These are phyloP conservation scores for Fusarium penzigii DNA, from an alignment of 2,329 filamentous ascomycete species.

Conservation along the genomic window DNA sequence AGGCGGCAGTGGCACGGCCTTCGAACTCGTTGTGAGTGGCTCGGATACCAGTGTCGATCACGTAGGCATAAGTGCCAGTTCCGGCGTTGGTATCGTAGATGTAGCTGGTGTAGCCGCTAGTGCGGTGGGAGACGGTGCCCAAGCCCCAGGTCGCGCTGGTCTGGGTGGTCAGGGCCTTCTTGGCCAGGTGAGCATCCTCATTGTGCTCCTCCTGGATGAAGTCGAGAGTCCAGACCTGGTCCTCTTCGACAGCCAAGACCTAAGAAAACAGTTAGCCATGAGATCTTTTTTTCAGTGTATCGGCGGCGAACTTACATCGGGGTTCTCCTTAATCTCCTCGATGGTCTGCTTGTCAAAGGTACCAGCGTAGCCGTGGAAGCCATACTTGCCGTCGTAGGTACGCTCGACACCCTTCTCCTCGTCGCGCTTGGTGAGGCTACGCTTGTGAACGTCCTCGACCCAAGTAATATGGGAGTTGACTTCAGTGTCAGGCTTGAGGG, in stretches of 20 bases:
- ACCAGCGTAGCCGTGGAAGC: slow-evolving; percentile 45
- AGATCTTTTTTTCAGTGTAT: not conserved
- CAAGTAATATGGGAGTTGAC: slow-evolving; percentile 50
- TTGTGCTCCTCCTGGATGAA: slow-evolving; percentile 21
- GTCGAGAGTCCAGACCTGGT: slow-evolving; percentile 31
- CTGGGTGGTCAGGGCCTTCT: slow-evolving; percentile 33
- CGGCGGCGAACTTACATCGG: slow-evolving; percentile 38
- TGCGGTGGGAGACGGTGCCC: slow-evolving; percentile 34
- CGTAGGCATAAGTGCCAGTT: slow-evolving; percentile 55
- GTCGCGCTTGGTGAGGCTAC: slow-evolving; percentile 51
- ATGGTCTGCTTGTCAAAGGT: slow-evolving; percentile 44
- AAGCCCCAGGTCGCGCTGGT: slow-evolving; percentile 34
- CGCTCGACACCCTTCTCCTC: slow-evolving; percentile 35
- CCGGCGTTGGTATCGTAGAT: slow-evolving; percentile 50
- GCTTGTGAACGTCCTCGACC: slow-evolving; percentile 54
- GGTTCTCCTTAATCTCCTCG: slow-evolving; percentile 41
- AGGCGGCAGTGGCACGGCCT: slow-evolving; percentile 46
- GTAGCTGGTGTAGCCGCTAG: slow-evolving; percentile 38
- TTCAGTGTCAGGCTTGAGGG: slow-evolving; percentile 55
- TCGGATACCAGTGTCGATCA: slow-evolving; percentile 64
- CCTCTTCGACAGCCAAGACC: slow-evolving; percentile 34
- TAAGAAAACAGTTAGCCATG: slow-evolving; percentile 5
- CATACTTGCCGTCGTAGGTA: slow-evolving; percentile 32
- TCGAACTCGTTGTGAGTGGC: slow-evolving; percentile 55
- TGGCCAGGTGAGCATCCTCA: slow-evolving; percentile 16